These are phyloP conservation scores for Fraxinus americana DNA, from an alignment of 257 asterid species.

Conservation along the genomic window DNA sequence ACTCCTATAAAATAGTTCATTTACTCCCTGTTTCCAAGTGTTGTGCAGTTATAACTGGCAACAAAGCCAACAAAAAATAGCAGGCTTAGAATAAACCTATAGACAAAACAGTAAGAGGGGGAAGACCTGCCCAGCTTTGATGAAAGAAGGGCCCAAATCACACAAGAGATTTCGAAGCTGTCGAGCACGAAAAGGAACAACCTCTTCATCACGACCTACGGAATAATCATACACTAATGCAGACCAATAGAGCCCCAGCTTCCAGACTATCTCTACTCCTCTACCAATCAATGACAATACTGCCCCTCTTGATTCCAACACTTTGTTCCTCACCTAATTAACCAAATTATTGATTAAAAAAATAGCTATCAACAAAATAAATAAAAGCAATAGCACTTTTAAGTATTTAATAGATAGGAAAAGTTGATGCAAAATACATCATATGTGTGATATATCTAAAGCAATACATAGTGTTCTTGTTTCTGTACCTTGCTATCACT, in stretches of 20 bases:
- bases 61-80: not conserved
- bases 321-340: constrained; percentile 80
- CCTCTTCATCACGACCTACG: constrained; percentile 96
- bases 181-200: constrained; percentile 97
- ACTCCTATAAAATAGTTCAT: not conserved
- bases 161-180: constrained; percentile 92
- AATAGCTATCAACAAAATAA: constrained; percentile 12
- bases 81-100: constrained; percentile 11
- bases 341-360: constrained; percentile 19
- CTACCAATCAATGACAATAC: constrained; percentile 81
- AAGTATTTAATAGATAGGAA: constrained; percentile 12
- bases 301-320: constrained; percentile 87
- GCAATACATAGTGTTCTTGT: not conserved
- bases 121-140: constrained; percentile 99
- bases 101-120: not conserved
- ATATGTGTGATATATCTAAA: not conserved
- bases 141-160: constrained; percentile 97
- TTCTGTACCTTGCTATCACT: not conserved
- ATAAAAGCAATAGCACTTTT: constrained; percentile 1
- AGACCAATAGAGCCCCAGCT: constrained; percentile 92
- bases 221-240: constrained; percentile 71
- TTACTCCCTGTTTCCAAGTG: not conserved
- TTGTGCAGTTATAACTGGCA: not conserved
- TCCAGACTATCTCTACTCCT: constrained; percentile 96
- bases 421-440: not conserved